These are phyloP conservation scores for Aureobasidium mangrovei DNA, from an alignment of 2,329 filamentous ascomycete species.

Conservation along the genomic window DNA sequence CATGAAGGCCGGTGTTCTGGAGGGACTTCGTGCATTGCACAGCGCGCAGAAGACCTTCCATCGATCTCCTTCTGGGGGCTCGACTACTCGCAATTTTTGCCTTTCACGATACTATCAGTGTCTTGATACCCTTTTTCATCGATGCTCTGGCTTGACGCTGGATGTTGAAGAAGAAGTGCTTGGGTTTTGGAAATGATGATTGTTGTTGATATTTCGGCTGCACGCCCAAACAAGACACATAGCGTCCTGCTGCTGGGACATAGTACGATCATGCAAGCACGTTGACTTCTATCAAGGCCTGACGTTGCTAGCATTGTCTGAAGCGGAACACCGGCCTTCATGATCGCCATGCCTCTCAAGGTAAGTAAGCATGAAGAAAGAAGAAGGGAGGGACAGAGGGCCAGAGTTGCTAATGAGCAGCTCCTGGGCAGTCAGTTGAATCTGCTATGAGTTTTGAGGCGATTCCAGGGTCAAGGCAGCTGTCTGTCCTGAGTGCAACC, in stretches of 20 bases:
- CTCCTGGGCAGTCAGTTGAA: too few relatives aligned
- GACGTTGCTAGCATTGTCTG: too few relatives aligned
- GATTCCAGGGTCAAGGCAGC: too few relatives aligned
- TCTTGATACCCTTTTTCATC: conserved; percentile 5
- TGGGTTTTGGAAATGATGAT: background rate
- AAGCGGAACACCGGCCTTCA: background rate
- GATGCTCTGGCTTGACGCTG: background rate
- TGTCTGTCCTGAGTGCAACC: too few relatives aligned
- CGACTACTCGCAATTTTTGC: conserved; percentile 7
- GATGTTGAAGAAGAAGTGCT: background rate
- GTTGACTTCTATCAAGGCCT: too few relatives aligned
- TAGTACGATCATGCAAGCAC: too few relatives aligned
- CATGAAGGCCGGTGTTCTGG: conserved; percentile 4
- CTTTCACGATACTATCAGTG: background rate
- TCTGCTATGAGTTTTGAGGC: too few relatives aligned
- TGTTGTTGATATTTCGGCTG: too few relatives aligned
- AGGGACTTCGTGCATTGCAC: conserved; percentile 15
- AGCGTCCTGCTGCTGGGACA: too few relatives aligned
- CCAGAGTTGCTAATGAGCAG: background rate
- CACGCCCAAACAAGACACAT: too few relatives aligned
- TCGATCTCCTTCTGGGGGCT: conserved; percentile 13
- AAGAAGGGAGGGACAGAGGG: background rate
- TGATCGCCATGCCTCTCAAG: conserved; percentile 3
- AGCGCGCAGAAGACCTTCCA: conserved; percentile 11
- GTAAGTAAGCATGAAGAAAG: background rate